Evolutionary conservation across 2,329 filamentous ascomycete species (phyloP).

Genomic region (Sarocladium brachiariae): DNA sequence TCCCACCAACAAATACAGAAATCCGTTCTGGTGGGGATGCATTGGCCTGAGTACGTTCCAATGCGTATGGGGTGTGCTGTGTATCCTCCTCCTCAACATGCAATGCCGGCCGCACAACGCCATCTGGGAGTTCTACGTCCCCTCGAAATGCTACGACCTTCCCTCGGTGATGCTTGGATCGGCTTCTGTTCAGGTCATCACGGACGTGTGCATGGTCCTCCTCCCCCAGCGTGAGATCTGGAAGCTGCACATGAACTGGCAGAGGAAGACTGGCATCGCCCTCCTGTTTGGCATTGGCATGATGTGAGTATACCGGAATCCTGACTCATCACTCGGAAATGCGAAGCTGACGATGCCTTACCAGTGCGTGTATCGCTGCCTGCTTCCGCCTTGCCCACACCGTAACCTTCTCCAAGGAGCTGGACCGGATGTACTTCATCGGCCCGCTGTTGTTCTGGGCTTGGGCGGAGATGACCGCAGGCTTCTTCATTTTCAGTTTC

Average conservation of each 20-base stretch:
- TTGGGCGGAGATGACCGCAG: constrained; percentile 36
- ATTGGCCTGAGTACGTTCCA: constrained; percentile 24
- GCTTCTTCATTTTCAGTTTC: constrained; percentile 34
- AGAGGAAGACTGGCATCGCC: constrained; percentile 24
- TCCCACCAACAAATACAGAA: constrained; percentile 17
- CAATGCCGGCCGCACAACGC: constrained; percentile 26
- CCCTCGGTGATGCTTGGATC: constrained; percentile 22
- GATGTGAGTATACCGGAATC: constrained; percentile 16
- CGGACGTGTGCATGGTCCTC: constrained; percentile 22
- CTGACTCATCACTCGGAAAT: not conserved
- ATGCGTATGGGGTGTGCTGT: constrained; percentile 19
- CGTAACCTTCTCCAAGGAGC: constrained; percentile 21
- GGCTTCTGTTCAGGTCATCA: constrained; percentile 22
- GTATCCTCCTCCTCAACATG: constrained; percentile 26
- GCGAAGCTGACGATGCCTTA: not conserved
- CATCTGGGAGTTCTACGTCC: constrained; percentile 26
- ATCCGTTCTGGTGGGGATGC: constrained; percentile 29
- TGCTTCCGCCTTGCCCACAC: constrained; percentile 29
- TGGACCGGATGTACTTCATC: constrained; percentile 29
- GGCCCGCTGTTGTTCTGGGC: constrained; percentile 36
- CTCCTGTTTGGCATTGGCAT: constrained; percentile 25
- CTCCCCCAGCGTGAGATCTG: constrained; percentile 25
- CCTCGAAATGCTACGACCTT: constrained; percentile 24
- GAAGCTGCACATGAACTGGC: constrained; percentile 23
- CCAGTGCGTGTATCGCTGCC: constrained; percentile 33